Percentiles rank a stretch among this genome's conserved stretches.
phyloP scores from a whole-genome alignment of 805 yeast genomes.

The Schwanniomyces sp. region DNA sequence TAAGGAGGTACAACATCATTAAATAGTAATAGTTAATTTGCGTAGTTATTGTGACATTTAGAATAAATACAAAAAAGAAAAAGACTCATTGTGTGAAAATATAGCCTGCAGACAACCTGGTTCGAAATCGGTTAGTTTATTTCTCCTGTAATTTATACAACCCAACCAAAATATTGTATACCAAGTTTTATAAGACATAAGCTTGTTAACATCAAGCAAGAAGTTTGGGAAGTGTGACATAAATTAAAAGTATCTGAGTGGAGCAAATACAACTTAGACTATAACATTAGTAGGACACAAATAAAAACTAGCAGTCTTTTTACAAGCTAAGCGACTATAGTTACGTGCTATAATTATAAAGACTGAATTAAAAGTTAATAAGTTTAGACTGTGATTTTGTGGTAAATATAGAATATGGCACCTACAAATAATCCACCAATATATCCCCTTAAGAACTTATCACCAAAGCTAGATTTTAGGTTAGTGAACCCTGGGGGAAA shows the following conservation, averaged over 20 bases:
- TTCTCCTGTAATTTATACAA: neutral
- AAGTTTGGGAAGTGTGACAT: neutral
- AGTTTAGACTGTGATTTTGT: neutral
- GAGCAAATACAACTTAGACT: neutral
- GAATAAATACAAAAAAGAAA: neutral
- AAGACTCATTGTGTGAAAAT: neutral
- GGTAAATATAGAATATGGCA: constrained; percentile 2
- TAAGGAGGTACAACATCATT: constrained; percentile 14
- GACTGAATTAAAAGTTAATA: neutral
- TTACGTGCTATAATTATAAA: neutral
- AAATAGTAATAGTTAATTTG: neutral
- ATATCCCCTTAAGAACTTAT: constrained; percentile 31
- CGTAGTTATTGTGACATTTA: neutral
- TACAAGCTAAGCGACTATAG: neutral
- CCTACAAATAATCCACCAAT: constrained; percentile 23
- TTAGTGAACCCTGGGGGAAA: constrained; percentile 29
- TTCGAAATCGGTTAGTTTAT: neutral
- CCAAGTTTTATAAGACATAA: neutral
- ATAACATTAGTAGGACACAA: neutral
- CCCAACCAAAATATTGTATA: neutral
- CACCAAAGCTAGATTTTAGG: constrained; percentile 31
- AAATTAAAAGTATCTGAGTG: neutral
- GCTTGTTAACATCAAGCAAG: neutral
- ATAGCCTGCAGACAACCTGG: neutral
- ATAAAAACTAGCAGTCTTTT: neutral